phyloP scores from a whole-genome alignment of 208 protist species.

The Crithidia brevicula region DNA sequence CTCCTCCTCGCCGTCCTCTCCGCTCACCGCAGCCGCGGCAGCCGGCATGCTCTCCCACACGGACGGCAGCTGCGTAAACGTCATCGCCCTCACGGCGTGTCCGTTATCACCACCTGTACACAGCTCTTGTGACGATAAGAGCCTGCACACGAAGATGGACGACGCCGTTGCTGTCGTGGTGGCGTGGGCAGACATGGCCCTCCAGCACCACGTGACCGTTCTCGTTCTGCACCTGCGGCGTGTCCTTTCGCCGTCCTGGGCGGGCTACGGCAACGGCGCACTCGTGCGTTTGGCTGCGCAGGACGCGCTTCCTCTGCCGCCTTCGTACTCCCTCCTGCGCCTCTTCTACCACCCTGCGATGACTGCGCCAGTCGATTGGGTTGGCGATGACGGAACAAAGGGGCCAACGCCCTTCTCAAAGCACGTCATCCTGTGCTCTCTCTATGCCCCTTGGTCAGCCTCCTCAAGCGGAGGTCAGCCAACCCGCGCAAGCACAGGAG shows the following conservation, averaged over 20 bases:
- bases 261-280: neutral
- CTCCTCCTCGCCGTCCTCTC: constrained; percentile 10
- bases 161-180: constrained; percentile 28
- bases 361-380: neutral
- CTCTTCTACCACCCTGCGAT: constrained; percentile 33
- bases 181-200: constrained; percentile 23
- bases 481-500: neutral
- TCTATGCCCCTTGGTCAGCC: constrained; percentile 11
- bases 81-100: constrained; percentile 34
- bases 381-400: neutral
- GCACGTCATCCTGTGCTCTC: constrained; percentile 32
- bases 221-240: constrained; percentile 7
- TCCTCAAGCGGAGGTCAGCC: neutral
- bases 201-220: constrained; percentile 34
- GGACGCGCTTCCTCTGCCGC: constrained; percentile 39
- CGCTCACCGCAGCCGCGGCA: constrained; percentile 2
- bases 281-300: constrained; percentile 30
- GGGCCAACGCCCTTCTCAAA: neutral
- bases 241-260: constrained; percentile 16
- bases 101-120: neutral
- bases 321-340: constrained; percentile 27
- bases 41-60: constrained; percentile 15
- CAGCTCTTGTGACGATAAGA: neutral
- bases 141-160: neutral
- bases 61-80: constrained; percentile 20